phyloP scores from a whole-genome alignment of 1,284 basidiomycete species.

The Ganoderma sp. region DNA sequence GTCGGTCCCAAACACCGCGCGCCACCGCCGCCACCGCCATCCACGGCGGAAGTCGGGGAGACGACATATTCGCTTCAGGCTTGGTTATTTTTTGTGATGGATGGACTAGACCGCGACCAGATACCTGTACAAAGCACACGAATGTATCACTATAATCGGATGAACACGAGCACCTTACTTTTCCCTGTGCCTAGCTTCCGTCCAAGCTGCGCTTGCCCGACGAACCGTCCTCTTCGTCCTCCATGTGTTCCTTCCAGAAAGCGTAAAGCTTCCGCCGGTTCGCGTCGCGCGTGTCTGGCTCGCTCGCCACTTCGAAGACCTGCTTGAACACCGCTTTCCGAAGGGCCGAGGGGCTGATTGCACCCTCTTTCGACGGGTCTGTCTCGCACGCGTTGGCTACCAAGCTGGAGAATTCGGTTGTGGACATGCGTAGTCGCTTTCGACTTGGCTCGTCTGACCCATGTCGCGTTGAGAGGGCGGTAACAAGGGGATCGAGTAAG shows the following conservation, averaged over 20 bases:
- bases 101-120: background rate
- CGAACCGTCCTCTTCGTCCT: conserved; percentile 47
- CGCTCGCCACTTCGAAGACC: conserved; percentile 80
- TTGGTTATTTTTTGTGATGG: background rate
- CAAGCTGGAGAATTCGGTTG: conserved; percentile 47
- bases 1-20: conserved; percentile 14
- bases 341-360: conserved; percentile 47
- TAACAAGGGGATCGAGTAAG: conserved; percentile 69
- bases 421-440: conserved; percentile 49
- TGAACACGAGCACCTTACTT: conserved; percentile 1
- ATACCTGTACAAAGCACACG: conserved; percentile 28
- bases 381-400: conserved; percentile 56
- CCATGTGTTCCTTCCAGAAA: conserved; percentile 70
- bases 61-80: background rate
- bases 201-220: conserved; percentile 34
- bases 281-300: conserved; percentile 73
- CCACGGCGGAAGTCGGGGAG: background rate
- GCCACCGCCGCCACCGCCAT: background rate
- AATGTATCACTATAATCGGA: conserved; percentile 26
- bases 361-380: conserved; percentile 47
- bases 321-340: conserved; percentile 65
- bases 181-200: conserved; percentile 27
- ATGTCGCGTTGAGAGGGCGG: conserved; percentile 46
- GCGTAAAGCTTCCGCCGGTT: conserved; percentile 85
- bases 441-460: conserved; percentile 45